Evolutionary conservation across 352 stramenopile species (phyloP).

Genomic region (Phytophthora pini): DNA sequence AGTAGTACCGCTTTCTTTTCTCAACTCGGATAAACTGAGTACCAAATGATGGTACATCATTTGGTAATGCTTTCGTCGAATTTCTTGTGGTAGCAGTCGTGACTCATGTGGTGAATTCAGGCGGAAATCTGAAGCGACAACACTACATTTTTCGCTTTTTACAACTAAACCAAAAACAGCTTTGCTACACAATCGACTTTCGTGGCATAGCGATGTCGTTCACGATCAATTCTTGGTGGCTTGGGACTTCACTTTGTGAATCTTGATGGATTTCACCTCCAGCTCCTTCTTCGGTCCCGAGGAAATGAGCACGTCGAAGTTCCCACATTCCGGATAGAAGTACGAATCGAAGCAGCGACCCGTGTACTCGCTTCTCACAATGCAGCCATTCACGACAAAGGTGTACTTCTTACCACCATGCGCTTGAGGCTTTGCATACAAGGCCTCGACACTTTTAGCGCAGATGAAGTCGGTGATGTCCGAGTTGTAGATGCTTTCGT

Average conservation of each 20-base stretch:
- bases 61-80: too few relatives aligned
- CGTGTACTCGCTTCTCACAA: background rate
- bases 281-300: background rate
- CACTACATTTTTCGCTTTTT: too few relatives aligned
- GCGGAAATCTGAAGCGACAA: too few relatives aligned
- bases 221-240: background rate
- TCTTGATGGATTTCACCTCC: slow-evolving; percentile 6
- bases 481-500: slow-evolving; percentile 3
- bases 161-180: background rate
- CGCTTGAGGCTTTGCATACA: background rate
- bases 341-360: slow-evolving; percentile 1
- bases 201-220: background rate
- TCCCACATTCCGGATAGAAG: slow-evolving; percentile 6
- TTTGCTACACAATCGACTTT: background rate
- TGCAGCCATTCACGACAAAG: slow-evolving; percentile 1
- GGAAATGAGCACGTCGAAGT: slow-evolving; percentile 3
- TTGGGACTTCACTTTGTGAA: slow-evolving; percentile 7
- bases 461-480: slow-evolving; percentile 6
- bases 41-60: too few relatives aligned
- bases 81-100: too few relatives aligned
- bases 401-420: background rate
- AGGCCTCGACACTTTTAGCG: background rate
- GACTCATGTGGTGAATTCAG: too few relatives aligned
- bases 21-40: too few relatives aligned
- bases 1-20: too few relatives aligned